Conservation (phyloP, 2,329 filamentous ascomycete species). For the Triangularia setosa region DNA sequence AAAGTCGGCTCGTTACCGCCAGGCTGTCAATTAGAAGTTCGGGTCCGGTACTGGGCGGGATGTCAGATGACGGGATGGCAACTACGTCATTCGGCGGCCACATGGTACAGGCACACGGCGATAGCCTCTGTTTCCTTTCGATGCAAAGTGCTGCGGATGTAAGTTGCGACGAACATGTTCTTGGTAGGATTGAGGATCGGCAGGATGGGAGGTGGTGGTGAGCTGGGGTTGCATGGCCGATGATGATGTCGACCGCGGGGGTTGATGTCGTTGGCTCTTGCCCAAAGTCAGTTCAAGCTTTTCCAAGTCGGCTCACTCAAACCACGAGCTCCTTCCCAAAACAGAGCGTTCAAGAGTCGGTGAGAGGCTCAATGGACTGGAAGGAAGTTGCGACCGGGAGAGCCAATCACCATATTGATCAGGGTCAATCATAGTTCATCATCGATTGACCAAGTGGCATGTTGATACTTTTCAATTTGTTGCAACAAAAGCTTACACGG, state of each 20-base stretch:
- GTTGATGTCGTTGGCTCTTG: neutral
- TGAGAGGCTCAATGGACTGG: neutral
- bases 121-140: neutral
- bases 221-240: neutral
- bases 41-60: neutral
- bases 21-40: too few species aligned
- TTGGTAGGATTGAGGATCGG: neutral
- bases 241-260: neutral
- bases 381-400: neutral
- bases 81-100: neutral
- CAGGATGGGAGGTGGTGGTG: neutral
- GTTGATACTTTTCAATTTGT: neutral
- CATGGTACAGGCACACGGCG: neutral
- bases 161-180: neutral
- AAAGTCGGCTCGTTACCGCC: neutral
- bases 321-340: neutral
- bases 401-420: neutral
- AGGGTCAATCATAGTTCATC: neutral
- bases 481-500: neutral
- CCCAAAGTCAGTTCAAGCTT: neutral
- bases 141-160: neutral
- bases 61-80: neutral
- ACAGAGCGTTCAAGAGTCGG: neutral
- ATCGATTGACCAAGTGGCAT: too few species aligned
- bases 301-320: neutral